Percentiles rank a stretch among this genome's conserved stretches.
These are phyloP conservation scores for Vitis hybrid DNA, from an alignment of 177 flowering plant genomes.

Conservation along the genomic window DNA sequence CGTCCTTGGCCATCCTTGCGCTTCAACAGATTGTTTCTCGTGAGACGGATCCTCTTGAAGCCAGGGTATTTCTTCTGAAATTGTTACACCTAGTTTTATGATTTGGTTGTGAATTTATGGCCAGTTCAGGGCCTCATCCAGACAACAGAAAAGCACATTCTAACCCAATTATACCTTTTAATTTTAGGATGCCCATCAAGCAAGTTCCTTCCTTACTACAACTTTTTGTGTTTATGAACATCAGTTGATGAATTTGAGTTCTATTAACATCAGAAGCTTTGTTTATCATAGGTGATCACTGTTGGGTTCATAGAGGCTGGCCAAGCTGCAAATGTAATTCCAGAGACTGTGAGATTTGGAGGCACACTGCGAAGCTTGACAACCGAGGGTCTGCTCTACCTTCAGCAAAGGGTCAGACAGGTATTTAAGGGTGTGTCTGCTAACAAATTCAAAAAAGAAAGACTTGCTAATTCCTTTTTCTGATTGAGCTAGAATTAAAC, in stretches of 20 bases:
- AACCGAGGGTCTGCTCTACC: constrained; percentile 27
- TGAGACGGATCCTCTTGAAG: constrained; percentile 62
- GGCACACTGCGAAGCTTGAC: constrained; percentile 39
- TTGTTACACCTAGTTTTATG: background rate
- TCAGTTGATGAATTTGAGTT: background rate
- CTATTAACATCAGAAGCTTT: background rate
- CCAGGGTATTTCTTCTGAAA: constrained; percentile 37
- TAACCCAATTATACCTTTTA: background rate
- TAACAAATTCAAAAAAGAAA: too few species aligned
- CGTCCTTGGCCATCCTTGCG: constrained; percentile 41
- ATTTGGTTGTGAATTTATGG: background rate
- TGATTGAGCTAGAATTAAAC: too few species aligned
- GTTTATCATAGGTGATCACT: constrained; percentile 28
- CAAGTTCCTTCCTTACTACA: too few species aligned
- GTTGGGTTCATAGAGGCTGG: constrained; percentile 40
- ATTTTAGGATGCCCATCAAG: too few species aligned
- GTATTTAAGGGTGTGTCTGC: background rate
- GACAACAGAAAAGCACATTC: too few species aligned
- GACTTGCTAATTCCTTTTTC: too few species aligned
- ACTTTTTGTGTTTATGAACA: background rate
- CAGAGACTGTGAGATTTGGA: constrained; percentile 40
- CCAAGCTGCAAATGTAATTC: constrained; percentile 43
- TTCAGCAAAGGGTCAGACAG: constrained; percentile 29
- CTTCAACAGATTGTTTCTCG: constrained; percentile 65
- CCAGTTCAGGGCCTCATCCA: background rate